Evolutionary conservation across 164 flowering plant genomes (phyloP), one percentile per base, ranked within the genome.

Genomic region (Litsea cubeba): DNA sequence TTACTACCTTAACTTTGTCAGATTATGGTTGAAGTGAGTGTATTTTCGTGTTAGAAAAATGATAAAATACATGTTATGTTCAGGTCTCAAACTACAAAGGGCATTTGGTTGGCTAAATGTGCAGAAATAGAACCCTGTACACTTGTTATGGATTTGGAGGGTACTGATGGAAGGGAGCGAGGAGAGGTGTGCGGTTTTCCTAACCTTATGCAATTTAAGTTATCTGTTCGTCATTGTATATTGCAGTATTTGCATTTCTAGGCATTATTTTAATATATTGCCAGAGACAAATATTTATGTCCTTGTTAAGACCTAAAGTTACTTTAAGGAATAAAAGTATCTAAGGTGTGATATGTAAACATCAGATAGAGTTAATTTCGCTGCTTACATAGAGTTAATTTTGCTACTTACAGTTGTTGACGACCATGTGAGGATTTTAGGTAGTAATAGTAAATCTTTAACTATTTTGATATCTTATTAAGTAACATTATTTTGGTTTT

Each of bases 151-250:
- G 98, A 95, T 83, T 85, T 95, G 85, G 98, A 95, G 87, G 98
- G 98, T 58, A 91, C 97, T 72, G 97, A 95, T 85, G 98, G 98
- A 83, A 88, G 99, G 82, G 99, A 95, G 82, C 83, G 98, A 49
- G 99, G 98, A 84, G 98, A 94, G 98, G 98, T 94, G 46, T 5
- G 46, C 0, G 23, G 6, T 23, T 32, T 20, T 22, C 28, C 17
- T 40, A 24, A 63, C 8, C 28, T 23, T 25, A 24, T 25, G 24
- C 28, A 63, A 63, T 14, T 23, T 40, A 8, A 63, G 8, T 40
- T 40, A 23, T 30, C 32, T 28, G 32, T 54, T 20, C n/a, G 60
- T 54, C 5, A 54, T 54, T 3, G 60, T 54, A 15, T 54, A 15
- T 3, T 54, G 60, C n/a, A 15, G 2, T 3, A 54, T 20, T 15